Conservation (phyloP, 2,329 filamentous ascomycete genomes). For the Fusarium sp. region DNA sequence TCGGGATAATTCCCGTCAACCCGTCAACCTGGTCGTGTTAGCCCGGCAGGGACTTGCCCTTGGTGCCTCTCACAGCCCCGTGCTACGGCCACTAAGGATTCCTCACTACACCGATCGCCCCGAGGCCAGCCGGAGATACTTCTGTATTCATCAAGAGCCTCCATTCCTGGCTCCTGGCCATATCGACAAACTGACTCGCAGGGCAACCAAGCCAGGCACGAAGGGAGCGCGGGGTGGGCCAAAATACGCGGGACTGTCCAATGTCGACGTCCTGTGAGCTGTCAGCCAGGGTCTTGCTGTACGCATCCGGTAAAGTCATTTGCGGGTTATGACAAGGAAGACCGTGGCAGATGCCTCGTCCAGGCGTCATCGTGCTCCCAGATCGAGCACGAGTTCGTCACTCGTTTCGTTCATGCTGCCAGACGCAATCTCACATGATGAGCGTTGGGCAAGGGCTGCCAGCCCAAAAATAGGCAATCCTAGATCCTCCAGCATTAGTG, state of each 20-base stretch:
- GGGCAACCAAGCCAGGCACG: not conserved
- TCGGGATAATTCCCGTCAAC: constrained; percentile 37
- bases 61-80: constrained; percentile 34
- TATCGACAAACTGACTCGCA: constrained; percentile 41
- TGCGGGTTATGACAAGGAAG: constrained; percentile 19
- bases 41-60: constrained; percentile 6
- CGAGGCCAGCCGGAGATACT: constrained; percentile 37
- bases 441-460: constrained; percentile 5
- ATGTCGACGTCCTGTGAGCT: constrained; percentile 9
- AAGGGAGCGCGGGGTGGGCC: constrained; percentile 1
- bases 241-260: constrained; percentile 10
- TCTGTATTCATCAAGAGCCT: constrained; percentile 39
- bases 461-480: constrained; percentile 30
- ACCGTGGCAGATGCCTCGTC: not conserved
- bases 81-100: constrained; percentile 30
- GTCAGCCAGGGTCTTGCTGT: constrained; percentile 17
- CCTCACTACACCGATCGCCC: constrained; percentile 38
- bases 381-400: constrained; percentile 22
- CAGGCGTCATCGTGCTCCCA: constrained; percentile 13
- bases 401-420: constrained; percentile 26
- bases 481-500: not conserved
- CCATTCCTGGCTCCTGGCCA: constrained; percentile 33
- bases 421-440: constrained; percentile 23
- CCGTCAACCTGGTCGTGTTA: constrained; percentile 16
- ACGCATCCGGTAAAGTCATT: constrained; percentile 24